These are phyloP conservation scores for Cenchrus americanus DNA, from an alignment of 176 grass and related monocot species.

Conservation along the genomic window DNA sequence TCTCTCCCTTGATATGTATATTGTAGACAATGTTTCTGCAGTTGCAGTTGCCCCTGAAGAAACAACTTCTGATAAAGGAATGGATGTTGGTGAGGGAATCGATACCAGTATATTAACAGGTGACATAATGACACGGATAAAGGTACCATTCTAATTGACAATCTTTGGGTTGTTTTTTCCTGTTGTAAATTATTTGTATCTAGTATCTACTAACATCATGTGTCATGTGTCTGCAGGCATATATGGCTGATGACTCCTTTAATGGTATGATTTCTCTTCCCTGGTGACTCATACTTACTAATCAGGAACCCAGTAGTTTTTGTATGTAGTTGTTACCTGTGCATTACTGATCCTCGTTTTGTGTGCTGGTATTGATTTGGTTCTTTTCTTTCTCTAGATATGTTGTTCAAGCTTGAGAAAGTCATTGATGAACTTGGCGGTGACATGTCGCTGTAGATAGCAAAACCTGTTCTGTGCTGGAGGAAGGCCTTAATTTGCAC, in stretches of 20 bases:
- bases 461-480: not conserved
- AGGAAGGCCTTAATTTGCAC: constrained; percentile 6
- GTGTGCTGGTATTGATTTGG: not conserved
- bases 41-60: constrained; percentile 40
- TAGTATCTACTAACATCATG: not conserved
- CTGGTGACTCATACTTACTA: too few species aligned
- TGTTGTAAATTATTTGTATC: not conserved
- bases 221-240: constrained; percentile 44
- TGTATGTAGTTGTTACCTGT: not conserved
- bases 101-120: constrained; percentile 35
- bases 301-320: not conserved
- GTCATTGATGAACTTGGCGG: constrained; percentile 71
- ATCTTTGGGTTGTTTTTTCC: not conserved
- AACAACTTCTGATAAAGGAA: constrained; percentile 18
- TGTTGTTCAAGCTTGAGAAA: constrained; percentile 64
- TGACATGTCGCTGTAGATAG: constrained; percentile 53
- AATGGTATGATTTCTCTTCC: constrained; percentile 53
- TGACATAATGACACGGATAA: constrained; percentile 61
- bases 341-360: not conserved
- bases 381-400: constrained; percentile 52
- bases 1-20: constrained; percentile 8
- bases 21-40: constrained; percentile 33
- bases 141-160: constrained; percentile 42
- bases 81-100: constrained; percentile 22
- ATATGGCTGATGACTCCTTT: constrained; percentile 65